Percentiles rank a stretch among this genome's conserved stretches.
These are phyloP conservation scores for Tricholoma flavovirens DNA, from an alignment of 768 basidiomycete species.

Conservation along the genomic window DNA sequence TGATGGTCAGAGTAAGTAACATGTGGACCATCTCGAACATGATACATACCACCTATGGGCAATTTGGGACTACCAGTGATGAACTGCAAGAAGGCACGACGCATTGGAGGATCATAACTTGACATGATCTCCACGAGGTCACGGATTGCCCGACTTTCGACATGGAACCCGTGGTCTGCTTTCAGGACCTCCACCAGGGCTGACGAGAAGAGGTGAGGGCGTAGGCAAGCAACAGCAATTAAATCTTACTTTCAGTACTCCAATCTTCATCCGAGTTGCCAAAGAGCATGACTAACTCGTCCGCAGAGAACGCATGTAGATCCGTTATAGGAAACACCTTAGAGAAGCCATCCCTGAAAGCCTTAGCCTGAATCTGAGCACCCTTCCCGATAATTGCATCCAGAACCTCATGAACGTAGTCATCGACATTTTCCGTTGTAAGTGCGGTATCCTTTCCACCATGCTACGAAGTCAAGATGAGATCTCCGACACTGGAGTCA, in stretches of 20 bases:
- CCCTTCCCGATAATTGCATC: conserved; percentile 86
- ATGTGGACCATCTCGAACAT: background rate
- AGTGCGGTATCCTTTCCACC: conserved; percentile 77
- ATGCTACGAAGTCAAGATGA: conserved; percentile 38
- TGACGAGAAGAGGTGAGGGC: conserved; percentile 25
- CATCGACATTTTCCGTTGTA: conserved; percentile 81
- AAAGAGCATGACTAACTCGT: conserved; percentile 94
- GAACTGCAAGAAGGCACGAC: conserved; percentile 91
- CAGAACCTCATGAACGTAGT: conserved; percentile 83
- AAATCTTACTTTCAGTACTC: conserved; percentile 77
- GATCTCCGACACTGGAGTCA: background rate
- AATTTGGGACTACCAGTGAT: conserved; percentile 96
- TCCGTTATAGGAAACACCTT: conserved; percentile 94
- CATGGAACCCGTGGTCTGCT: conserved; percentile 97
- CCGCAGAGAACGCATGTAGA: conserved; percentile 85
- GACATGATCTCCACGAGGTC: conserved; percentile 85
- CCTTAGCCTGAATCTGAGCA: conserved; percentile 70
- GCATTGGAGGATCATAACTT: conserved; percentile 62
- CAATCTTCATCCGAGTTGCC: conserved; percentile 98
- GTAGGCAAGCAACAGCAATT: background rate
- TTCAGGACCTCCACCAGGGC: conserved; percentile 88
- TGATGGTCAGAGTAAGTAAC: conserved; percentile 19
- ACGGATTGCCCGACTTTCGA: conserved; percentile 87
- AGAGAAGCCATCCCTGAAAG: conserved; percentile 92
- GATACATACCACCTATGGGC: conserved; percentile 77